These are phyloP conservation scores for Taxillus chinensis DNA, from an alignment of 164 flowering plant species.

Conservation along the genomic window DNA sequence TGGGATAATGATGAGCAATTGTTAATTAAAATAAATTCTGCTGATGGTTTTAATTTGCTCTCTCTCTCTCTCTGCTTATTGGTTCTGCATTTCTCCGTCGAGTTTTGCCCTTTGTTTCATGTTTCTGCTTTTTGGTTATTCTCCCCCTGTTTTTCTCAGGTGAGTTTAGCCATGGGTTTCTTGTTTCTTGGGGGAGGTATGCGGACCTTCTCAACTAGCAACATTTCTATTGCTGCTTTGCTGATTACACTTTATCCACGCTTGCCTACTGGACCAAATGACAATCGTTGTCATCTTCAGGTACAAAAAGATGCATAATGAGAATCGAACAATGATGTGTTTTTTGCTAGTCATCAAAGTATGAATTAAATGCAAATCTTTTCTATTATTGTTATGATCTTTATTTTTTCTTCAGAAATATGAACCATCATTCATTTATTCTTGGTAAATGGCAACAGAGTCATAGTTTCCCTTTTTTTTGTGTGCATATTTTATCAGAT, in stretches of 20 bases:
- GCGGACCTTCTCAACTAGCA: conserved; percentile 80
- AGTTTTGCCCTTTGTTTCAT: neutral
- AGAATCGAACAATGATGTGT: no score
- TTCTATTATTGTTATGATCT: no score
- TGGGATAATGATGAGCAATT: no score
- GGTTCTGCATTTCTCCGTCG: neutral
- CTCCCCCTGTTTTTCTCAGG: conserved; percentile 26
- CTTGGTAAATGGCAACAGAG: no score
- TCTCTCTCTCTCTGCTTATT: no score
- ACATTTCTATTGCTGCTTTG: conserved; percentile 75
- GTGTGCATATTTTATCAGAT: neutral
- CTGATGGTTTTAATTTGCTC: no score
- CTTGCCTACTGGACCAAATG: conserved; percentile 93
- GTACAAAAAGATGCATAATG: conserved; percentile 18
- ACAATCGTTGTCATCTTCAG: conserved; percentile 98
- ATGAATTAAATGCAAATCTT: no score
- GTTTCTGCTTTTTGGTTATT: neutral
- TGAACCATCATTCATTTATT: no score
- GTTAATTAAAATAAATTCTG: no score
- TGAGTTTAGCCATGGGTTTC: conserved; percentile 88
- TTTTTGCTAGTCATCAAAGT: no score
- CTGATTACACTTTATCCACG: conserved; percentile 88
- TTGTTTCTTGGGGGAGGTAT: conserved; percentile 97
- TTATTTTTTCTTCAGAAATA: no score
- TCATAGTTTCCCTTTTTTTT: neutral